Base-by-base conservation (phyloP, 73 alveolate genomes). In the Paramecium sexaurelia region DNA sequence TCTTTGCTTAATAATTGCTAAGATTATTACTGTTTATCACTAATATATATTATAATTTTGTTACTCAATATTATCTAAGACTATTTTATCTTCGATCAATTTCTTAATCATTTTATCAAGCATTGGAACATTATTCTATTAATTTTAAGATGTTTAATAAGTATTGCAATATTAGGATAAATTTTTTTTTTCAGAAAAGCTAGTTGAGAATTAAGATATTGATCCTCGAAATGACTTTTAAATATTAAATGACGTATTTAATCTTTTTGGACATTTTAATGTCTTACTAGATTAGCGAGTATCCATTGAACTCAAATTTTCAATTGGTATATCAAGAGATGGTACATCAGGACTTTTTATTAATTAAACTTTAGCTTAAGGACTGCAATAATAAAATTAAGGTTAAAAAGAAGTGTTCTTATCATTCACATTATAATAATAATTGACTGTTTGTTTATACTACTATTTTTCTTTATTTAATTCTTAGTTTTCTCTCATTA, bases 281-380 rank as follows among this genome's bases (percentile, higher is more conserved):
- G 90, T 45, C 13, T 24, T 41, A 43, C 90, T 78, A 7, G 90
- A 78, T 45, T 78, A 43, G 3, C 71, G 35, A 41, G 90, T 78
- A 17, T 78, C 90, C 43, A 78, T 43, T 7, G 90, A 78, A 22
- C 90, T 78, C 7, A 78, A 1, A 78, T 78, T 45, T 78, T 78
- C 90, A 29, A 22, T 8, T 41, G 73, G 73, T 5, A 61, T 26
- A 29, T 61, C 83, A 29, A 61, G 20, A 61, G 7, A 22, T 11
- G 83, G 47, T 19, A 6, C 22, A 61, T 61, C 83, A 11, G 83
- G 11, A 0, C 11, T 32, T 29, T 61, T 29, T 13, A 10, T 29
- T 26, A 10, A 5, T 61, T 61, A 32, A 9, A 5, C 15, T 13
- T 22, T 17, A 26, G 26, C 26, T 29, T 61, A 29, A 61, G 83